Base-by-base conservation (phyloP, 345 rosid genomes). In the Turritis glabra region DNA sequence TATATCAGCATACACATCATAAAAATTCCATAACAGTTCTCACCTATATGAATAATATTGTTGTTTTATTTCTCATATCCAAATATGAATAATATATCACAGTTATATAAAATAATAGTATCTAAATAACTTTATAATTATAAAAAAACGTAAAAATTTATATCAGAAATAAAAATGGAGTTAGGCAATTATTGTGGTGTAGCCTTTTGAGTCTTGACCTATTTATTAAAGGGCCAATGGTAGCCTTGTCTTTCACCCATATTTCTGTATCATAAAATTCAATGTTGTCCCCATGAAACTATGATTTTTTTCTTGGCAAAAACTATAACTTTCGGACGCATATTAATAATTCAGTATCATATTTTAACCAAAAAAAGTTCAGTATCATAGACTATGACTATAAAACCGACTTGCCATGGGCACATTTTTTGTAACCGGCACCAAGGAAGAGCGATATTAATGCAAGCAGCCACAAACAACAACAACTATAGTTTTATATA, bases 191-290 rank as follows among this genome's bases (percentile, higher is more conserved):
- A 56, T 44, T 74, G 77, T 74, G 41, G 72, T 65, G 57, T 64
- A 73, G 71, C 33, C 57, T 64, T 73, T 63, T 54, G 35, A 53
- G 27, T 43, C 12, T 73, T 73, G 71, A 53, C 64, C 70, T 54
- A 73, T 73, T 41, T 21, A 54, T 73, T 43, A 30, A 43, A 64
- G 48, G 64, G 19, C 69, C 38, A 75, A 41, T 67, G 63, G 23
- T 68, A 76, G 74, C 64, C 70, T 61, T 76, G 69, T 76, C 74
- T 55, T 41, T 69, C 64, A 53, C 52, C 75, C 64, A 32, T 32
- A 22, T 23, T 68, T 44, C 17, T 52, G 51, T 15, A 17, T 53
- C 58, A 58, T 22, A 15, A 33, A 17, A 64, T 73, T 35, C 59
- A 74, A 26, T 65, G 59, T 7, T 74, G 59, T 66, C 67, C 72